A percentile compares a stretch with the other conserved stretches of the same genome.
Evolutionary conservation across 129 eudicot genomes (phyloP).

Genomic region (Heracleum sosnowskyi): DNA sequence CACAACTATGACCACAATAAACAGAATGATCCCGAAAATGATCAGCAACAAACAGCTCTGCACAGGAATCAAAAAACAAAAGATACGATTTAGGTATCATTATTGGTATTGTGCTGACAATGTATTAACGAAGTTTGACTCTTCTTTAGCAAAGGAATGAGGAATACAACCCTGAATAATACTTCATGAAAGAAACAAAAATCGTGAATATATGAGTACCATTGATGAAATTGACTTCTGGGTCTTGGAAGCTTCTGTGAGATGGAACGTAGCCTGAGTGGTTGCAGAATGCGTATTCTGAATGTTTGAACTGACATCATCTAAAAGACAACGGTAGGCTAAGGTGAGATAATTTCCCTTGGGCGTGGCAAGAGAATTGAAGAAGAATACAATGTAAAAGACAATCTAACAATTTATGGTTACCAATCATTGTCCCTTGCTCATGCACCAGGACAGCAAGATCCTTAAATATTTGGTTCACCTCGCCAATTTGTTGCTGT

Average conservation of each 20-base stretch:
- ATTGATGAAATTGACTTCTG: conserved; percentile 68
- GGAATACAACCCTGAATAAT: background rate
- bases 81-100: background rate
- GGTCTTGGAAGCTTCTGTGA: conserved; percentile 54
- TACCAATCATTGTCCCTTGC: conserved; percentile 92
- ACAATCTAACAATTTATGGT: conserved; percentile 36
- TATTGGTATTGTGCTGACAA: background rate
- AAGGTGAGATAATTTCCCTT: background rate
- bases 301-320: conserved; percentile 62
- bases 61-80: conserved; percentile 13
- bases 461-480: conserved; percentile 61
- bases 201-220: conserved; percentile 24
- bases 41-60: conserved; percentile 74
- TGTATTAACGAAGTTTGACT: background rate
- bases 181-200: background rate
- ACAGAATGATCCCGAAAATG: conserved; percentile 53
- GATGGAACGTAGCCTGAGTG: conserved; percentile 49
- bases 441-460: conserved; percentile 65
- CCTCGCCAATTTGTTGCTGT: conserved; percentile 53
- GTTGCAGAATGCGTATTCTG: conserved; percentile 57
- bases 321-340: conserved; percentile 26
- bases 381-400: background rate
- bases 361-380: background rate
- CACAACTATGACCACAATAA: conserved; percentile 48
- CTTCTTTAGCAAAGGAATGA: background rate